Conservation (phyloP, 164 flowering plant species). For the Piper betle region DNA sequence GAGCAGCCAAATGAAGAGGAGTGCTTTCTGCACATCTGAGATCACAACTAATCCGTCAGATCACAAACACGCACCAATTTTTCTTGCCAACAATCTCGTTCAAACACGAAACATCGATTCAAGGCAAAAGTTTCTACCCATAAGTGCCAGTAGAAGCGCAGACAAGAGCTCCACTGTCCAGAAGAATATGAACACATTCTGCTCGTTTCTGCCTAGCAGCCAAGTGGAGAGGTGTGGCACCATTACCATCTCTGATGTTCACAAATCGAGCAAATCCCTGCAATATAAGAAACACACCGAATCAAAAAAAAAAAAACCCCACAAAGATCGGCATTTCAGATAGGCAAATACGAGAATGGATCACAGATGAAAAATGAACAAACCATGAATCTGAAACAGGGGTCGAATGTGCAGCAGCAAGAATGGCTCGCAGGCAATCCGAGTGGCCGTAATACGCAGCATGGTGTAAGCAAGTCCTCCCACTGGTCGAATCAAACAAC, state of each 20-base stretch:
- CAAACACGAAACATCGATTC: background rate
- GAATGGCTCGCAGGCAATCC: constrained; percentile 72
- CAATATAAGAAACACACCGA: background rate
- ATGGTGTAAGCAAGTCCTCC: constrained; percentile 91
- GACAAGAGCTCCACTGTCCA: no score
- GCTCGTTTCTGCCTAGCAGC: constrained; percentile 19
- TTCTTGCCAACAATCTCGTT: background rate
- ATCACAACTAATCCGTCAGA: constrained; percentile 43
- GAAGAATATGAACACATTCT: no score
- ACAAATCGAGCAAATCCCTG: constrained; percentile 97
- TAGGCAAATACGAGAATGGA: constrained; percentile 17
- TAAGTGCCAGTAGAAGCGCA: no score
- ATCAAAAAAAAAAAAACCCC: background rate
- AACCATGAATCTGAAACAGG: no score
- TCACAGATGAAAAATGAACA: no score
- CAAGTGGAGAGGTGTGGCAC: constrained; percentile 89
- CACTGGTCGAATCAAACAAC: constrained; percentile 71
- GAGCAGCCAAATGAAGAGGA: no score
- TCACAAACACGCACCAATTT: no score
- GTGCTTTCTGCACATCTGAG: no score
- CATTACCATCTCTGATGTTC: constrained; percentile 77
- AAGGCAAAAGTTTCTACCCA: constrained; percentile 10
- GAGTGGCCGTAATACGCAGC: constrained; percentile 87
- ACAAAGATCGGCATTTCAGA: constrained; percentile 72
- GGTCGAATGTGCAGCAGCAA: constrained; percentile 58